Evolutionary conservation across 2,329 filamentous ascomycete genomes (phyloP).

Genomic region (Peltaster fructicola): DNA sequence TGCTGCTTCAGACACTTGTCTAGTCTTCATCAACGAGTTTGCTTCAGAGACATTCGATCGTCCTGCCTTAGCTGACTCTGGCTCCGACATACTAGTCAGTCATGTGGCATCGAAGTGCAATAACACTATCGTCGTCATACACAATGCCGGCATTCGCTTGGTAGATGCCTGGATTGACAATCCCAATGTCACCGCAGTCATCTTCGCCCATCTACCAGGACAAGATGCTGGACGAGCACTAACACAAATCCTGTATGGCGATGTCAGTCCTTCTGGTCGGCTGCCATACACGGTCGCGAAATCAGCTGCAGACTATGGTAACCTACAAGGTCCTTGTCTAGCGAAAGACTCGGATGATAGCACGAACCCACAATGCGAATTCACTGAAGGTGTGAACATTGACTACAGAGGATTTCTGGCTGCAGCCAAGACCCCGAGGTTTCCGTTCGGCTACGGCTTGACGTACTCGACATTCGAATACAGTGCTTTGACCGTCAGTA

Average conservation of each 20-base stretch:
- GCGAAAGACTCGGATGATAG: slow-evolving; percentile 8
- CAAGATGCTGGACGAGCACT: slow-evolving; percentile 43
- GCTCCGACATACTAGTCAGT: slow-evolving; percentile 37
- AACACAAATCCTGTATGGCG: slow-evolving; percentile 40
- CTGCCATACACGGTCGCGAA: slow-evolving; percentile 45
- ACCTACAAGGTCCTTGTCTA: slow-evolving; percentile 20
- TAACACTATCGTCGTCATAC: slow-evolving; percentile 47
- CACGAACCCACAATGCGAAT: slow-evolving; percentile 16
- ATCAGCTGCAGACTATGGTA: slow-evolving; percentile 38
- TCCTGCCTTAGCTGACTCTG: slow-evolving; percentile 18
- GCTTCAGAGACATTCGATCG: slow-evolving; percentile 23
- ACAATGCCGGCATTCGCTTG: slow-evolving; percentile 44
- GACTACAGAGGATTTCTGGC: slow-evolving; percentile 20
- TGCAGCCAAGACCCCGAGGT: slow-evolving; percentile 15
- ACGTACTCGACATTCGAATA: slow-evolving; percentile 22
- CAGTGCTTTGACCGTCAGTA: slow-evolving; percentile 11
- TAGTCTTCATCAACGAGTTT: slow-evolving; percentile 44
- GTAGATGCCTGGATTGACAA: slow-evolving; percentile 46
- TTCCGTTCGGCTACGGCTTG: slow-evolving; percentile 20
- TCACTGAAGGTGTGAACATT: slow-evolving; percentile 20
- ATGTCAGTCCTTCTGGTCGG: slow-evolving; percentile 38
- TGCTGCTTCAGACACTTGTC: slow-evolving; percentile 20
- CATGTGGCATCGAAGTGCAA: slow-evolving; percentile 41
- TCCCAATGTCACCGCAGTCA: slow-evolving; percentile 44
- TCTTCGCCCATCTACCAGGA: slow-evolving; percentile 47